A percentile compares a stretch with the other conserved stretches of the same genome.
Evolutionary conservation across 2,329 filamentous ascomycete genomes (phyloP).

Genomic region (Aspergillus sp.): DNA sequence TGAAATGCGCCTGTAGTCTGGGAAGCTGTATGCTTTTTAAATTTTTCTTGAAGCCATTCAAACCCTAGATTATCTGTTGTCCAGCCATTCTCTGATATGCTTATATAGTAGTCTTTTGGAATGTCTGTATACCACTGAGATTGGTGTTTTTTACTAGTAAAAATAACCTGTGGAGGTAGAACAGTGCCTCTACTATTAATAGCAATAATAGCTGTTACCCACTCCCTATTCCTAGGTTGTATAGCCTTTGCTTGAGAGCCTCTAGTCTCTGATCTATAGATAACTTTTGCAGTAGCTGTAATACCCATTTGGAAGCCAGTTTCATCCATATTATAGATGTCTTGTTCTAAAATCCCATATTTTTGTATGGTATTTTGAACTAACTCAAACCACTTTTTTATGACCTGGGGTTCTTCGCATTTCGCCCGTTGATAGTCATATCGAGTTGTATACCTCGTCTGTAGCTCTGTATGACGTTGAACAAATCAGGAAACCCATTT

Average conservation of each 20-base stretch:
- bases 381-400: slow-evolving; percentile 5
- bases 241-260: no score
- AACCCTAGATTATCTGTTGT: slow-evolving; percentile 5
- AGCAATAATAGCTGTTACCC: slow-evolving; percentile 2
- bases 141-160: background rate
- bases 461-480: background rate
- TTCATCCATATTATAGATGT: background rate
- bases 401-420: background rate
- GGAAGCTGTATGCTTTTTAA: slow-evolving; percentile 1
- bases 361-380: slow-evolving; percentile 5
- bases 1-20: background rate
- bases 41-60: slow-evolving; percentile 2
- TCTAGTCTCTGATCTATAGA: background rate
- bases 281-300: background rate
- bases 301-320: background rate
- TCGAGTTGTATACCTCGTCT: background rate
- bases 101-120: slow-evolving; percentile 1
- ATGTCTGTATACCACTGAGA: slow-evolving; percentile 2
- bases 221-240: background rate
- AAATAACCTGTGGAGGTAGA: slow-evolving; percentile 3
- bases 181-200: slow-evolving; percentile 1
- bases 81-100: slow-evolving; percentile 4
- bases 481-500: background rate
- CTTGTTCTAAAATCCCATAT: slow-evolving; percentile 4
- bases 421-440: background rate